These are phyloP conservation scores for Deuterostichococcus epilithicus DNA, from an alignment of 139 green algal species.

Conservation along the genomic window DNA sequence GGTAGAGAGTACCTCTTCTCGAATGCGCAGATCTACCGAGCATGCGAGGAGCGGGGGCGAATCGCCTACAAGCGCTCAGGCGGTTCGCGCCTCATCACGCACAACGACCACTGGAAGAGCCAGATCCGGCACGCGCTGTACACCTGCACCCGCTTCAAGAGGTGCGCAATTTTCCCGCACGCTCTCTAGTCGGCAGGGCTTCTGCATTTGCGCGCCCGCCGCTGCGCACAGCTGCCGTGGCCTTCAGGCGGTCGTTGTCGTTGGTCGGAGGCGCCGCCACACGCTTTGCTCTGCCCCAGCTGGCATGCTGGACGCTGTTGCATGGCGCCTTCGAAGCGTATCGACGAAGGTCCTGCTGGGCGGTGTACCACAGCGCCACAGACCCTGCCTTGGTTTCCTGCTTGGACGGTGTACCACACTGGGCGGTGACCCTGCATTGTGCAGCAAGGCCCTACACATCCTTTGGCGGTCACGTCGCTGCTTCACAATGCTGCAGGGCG, in stretches of 20 bases:
- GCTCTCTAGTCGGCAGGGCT: too few species aligned
- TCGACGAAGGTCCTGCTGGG: not conserved
- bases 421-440: not conserved
- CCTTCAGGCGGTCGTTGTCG: not conserved
- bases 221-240: not conserved
- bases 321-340: not conserved
- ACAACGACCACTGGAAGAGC: constrained; percentile 66
- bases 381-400: too few species aligned
- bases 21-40: constrained; percentile 43
- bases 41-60: constrained; percentile 40
- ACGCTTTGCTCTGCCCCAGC: not conserved
- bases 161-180: constrained; percentile 11
- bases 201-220: not conserved
- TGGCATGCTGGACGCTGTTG: not conserved
- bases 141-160: constrained; percentile 47
- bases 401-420: not conserved
- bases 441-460: too few species aligned
- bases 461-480: too few species aligned
- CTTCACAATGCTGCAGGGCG: constrained; percentile 9
- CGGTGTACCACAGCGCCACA: not conserved
- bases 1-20: not conserved
- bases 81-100: constrained; percentile 56
- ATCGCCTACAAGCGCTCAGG: constrained; percentile 56
- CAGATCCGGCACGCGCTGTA: constrained; percentile 63
- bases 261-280: not conserved